Evolutionary conservation across 73 alveolate species (phyloP), one percentile per base, ranked within the genome.

Genomic region (Halteria grandinella): DNA sequence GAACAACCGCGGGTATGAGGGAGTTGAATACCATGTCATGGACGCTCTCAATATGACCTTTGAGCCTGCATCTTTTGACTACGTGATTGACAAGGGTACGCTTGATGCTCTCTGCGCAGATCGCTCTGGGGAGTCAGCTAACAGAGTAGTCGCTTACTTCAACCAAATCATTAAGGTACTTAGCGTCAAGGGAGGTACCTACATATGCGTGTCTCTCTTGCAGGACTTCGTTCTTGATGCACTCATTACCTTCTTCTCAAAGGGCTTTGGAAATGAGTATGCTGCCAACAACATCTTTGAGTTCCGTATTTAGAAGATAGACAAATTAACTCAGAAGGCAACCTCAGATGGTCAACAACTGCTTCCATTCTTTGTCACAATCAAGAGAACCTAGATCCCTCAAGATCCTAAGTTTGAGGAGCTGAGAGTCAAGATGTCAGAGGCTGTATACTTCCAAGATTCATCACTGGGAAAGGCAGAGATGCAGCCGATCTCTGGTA

Each of bases 1-100:
- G 95, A 52, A 41, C 37, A 47, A 79, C 55, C 71, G 78, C 36
- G 81, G 50, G 37, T n/a, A n/a, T n/a, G 79, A 75, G 24, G 75
- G 76, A 40, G 55, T 82, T 64, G 74, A 81, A 45, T 79, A 77
- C 74, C 34, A 66, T 20, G 95, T 75, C 55, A 88, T 88, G 95
- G 95, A 88, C 74, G 85, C 85, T 74, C 83, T 85, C 32, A 75
- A 88, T 49, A 82, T 88, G 92, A 66, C 33, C 28, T 82, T 82
- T 75, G 83, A 71, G 50, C 71, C 51, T 50, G 80, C 62, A 33
- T 7, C 14, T 14, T 88, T 80, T 75, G 95, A 88, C 74, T 81
- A 79, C 63, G 80, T 82, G 23, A 88, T 88, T 21, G 95, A 88
- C 60, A 88, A 88, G 72, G 95, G 95, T 11, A 70, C 95, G 27